phyloP scores from a whole-genome alignment of 495 filamentous ascomycete genomes.

The Trichoderma asperelloides region DNA sequence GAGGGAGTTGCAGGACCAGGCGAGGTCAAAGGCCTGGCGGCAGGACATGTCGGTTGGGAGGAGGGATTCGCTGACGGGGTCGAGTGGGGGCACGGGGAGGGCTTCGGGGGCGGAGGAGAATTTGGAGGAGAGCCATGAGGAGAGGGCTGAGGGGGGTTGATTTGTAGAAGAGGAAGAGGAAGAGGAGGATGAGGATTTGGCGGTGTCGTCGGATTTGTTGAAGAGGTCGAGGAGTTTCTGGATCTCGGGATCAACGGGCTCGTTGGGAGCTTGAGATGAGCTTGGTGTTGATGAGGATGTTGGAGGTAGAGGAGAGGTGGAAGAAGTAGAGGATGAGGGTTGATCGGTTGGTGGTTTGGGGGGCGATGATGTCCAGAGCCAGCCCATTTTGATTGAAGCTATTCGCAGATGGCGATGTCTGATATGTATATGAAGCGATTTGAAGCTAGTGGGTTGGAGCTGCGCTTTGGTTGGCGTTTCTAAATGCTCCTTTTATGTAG shows the following conservation, averaged over 20 bases:
- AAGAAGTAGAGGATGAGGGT: slow-evolving; percentile 11
- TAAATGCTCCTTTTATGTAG: not conserved
- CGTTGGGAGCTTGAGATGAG: slow-evolving; percentile 12
- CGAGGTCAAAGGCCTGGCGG: slow-evolving; percentile 79
- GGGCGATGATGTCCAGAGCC: slow-evolving; percentile 37
- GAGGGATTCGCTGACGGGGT: slow-evolving; percentile 46
- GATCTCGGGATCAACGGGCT: slow-evolving; percentile 30
- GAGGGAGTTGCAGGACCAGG: slow-evolving; percentile 90
- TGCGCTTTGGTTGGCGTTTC: not conserved
- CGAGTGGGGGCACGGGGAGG: slow-evolving; percentile 12
- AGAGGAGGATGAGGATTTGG: slow-evolving; percentile 8
- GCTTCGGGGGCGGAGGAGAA: slow-evolving; percentile 15
- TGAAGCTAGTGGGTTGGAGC: not conserved
- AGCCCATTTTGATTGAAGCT: slow-evolving; percentile 37
- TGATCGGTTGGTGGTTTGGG: slow-evolving; percentile 14
- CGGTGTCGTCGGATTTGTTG: slow-evolving; percentile 12
- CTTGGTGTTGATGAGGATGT: slow-evolving; percentile 14
- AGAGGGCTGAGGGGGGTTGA: slow-evolving; percentile 9
- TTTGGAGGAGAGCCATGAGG: slow-evolving; percentile 13
- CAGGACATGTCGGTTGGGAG: slow-evolving; percentile 81
- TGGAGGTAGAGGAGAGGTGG: slow-evolving; percentile 13
- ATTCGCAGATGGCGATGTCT: not conserved
- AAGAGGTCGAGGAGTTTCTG: slow-evolving; percentile 33
- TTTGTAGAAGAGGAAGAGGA: slow-evolving; percentile 13
- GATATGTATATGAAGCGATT: not conserved